Evolutionary conservation across 768 basidiomycete species (phyloP), one percentile per base, ranked within the genome.

Genomic region (Hysterangium stoloniferum): DNA sequence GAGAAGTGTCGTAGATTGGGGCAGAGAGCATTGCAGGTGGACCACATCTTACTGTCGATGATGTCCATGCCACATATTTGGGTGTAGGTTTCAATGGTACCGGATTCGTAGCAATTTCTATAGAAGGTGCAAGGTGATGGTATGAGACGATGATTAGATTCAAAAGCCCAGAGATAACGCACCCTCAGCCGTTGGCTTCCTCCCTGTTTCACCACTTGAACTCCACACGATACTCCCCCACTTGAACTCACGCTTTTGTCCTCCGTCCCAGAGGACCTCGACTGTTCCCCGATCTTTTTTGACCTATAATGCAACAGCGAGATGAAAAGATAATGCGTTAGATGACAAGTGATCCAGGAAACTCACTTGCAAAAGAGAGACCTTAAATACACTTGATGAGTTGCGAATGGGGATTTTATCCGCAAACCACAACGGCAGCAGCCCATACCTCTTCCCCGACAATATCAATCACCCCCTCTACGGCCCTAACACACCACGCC

Each of bases 311-410:
- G 24, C 19, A 9, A 22, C 25, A 1, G 8, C 9, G 7, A 32
- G 45, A 32, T n/a, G 25, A 31, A 6, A 15, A 33, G 6, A 17
- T 13, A 17, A 5, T 34, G 9, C 33, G 9, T n/a, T 34, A 34
- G 9, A 34, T 34, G 33, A 28, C 15, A 3, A 15, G 24, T 6
- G 44, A 35, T 15, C 19, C 28, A n/a, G n/a, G n/a, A 2, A 5
- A 28, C 25, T 31, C 25, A 51, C 49, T 32, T 51, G 75, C 12
- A 87, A 60, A 31, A 95, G 71, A 4, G 81, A 83, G 4, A 93
- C 90, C 62, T 94, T 90, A 61, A 89, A 94, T 28, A 86, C 82
- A 4, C 92, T 90, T 8, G 85, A 76, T 58, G 78, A 84, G 41
- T 86, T 82, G 37, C 87, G 84, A 55, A 97, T 79, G 67, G 89